Conservation (phyloP, 306 rosid species). For the Psophocarpus tetragonolobus region DNA sequence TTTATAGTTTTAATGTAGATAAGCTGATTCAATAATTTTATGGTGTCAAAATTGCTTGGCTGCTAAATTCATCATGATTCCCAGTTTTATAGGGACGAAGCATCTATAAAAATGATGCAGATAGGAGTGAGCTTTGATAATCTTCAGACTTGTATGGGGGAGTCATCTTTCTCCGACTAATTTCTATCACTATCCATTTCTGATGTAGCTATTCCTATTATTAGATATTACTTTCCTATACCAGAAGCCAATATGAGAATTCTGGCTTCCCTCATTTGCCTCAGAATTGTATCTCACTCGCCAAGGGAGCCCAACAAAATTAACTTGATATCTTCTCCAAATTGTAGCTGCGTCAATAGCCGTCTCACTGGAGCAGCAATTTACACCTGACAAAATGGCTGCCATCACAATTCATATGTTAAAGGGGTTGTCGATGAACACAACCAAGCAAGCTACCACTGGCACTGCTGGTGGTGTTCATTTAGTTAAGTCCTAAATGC, state of each 20-base stretch:
- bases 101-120: neutral
- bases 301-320: no score
- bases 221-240: neutral
- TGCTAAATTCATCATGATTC: neutral
- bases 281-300: neutral
- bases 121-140: neutral
- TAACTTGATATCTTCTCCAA: no score
- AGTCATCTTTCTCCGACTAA: neutral
- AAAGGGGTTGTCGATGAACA: no score
- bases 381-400: no score
- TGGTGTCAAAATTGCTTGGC: neutral
- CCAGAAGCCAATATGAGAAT: neutral
- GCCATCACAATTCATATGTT: no score
- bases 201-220: neutral
- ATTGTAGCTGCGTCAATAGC: no score
- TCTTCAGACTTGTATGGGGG: neutral
- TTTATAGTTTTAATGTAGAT: neutral
- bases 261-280: neutral
- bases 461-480: no score
- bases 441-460: no score
- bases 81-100: neutral
- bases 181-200: neutral
- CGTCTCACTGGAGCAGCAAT: no score
- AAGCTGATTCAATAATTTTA: neutral
- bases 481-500: no score